Percentiles rank a stretch among this genome's conserved stretches.
Conservation (phyloP, 148 eudicot genomes). For the Drosera capensis region DNA sequence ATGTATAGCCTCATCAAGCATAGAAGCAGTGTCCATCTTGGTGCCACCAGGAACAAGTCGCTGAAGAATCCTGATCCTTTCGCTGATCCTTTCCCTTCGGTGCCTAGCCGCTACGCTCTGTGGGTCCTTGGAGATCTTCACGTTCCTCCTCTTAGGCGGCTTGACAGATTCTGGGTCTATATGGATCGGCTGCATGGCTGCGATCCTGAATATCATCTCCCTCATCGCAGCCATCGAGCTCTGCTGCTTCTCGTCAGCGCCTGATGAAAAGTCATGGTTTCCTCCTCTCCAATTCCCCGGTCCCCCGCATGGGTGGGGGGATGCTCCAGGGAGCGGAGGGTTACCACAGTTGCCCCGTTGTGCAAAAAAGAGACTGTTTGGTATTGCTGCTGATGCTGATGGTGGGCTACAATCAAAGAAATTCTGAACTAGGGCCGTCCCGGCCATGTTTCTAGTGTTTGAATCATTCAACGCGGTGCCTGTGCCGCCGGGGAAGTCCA, state of each 20-base stretch:
- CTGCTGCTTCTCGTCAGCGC: background rate
- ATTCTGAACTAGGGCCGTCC: too few species aligned
- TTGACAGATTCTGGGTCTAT: constrained; percentile 24
- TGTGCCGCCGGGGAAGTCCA: too few species aligned
- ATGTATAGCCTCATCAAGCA: constrained; percentile 24
- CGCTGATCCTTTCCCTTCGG: constrained; percentile 21
- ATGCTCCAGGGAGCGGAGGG: too few species aligned
- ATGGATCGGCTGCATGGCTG: constrained; percentile 28
- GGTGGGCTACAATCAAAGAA: too few species aligned
- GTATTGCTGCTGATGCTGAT: too few species aligned
- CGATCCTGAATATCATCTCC: constrained; percentile 34
- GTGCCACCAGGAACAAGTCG: constrained; percentile 25
- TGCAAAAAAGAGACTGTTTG: too few species aligned
- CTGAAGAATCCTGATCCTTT: constrained; percentile 18
- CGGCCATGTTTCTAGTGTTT: too few species aligned
- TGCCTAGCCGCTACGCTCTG: constrained; percentile 22
- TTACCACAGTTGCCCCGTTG: too few species aligned
- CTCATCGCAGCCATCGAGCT: constrained; percentile 27
- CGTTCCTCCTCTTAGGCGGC: constrained; percentile 31
- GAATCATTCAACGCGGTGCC: too few species aligned
- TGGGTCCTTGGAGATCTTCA: constrained; percentile 23
- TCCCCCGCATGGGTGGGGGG: too few species aligned
- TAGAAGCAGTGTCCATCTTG: constrained; percentile 27
- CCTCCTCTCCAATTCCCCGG: too few species aligned
- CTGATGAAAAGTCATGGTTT: too few species aligned